Evolutionary conservation across 2,329 filamentous ascomycete species (phyloP).

Genomic region (Trichoderma brevicompactum): DNA sequence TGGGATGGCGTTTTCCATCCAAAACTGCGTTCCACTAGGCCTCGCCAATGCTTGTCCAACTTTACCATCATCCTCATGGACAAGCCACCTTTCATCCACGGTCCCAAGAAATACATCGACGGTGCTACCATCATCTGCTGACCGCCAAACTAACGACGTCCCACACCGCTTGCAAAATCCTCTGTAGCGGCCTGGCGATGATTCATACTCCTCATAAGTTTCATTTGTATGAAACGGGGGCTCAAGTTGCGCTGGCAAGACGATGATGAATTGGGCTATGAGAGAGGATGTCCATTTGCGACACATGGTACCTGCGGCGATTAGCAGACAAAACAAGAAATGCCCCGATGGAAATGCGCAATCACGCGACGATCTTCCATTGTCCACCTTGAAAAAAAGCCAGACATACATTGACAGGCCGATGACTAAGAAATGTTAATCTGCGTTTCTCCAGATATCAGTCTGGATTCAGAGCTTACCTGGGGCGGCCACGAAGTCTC

Average conservation of each 20-base stretch:
- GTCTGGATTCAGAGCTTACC: background rate
- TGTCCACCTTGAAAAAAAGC: background rate
- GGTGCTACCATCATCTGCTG: constrained; percentile 5
- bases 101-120: constrained; percentile 20
- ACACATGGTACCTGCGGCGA: constrained; percentile 16
- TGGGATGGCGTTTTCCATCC: constrained; percentile 16
- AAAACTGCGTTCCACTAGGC: constrained; percentile 22
- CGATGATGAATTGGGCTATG: constrained; percentile 24
- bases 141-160: constrained; percentile 20
- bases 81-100: constrained; percentile 16
- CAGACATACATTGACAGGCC: constrained; percentile 17
- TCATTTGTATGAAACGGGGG: background rate
- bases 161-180: constrained; percentile 24
- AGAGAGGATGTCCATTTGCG: constrained; percentile 23
- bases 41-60: constrained; percentile 15
- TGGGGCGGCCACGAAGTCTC: constrained; percentile 17
- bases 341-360: background rate
- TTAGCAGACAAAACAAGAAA: background rate
- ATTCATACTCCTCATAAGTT: constrained; percentile 13
- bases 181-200: constrained; percentile 13
- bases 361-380: background rate
- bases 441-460: background rate
- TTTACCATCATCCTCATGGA: constrained; percentile 14
- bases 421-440: constrained; percentile 1
- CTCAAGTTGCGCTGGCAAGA: background rate